These are phyloP conservation scores for Chrysoporthe austroafricana DNA, from an alignment of 2,329 filamentous ascomycete species.

Conservation along the genomic window DNA sequence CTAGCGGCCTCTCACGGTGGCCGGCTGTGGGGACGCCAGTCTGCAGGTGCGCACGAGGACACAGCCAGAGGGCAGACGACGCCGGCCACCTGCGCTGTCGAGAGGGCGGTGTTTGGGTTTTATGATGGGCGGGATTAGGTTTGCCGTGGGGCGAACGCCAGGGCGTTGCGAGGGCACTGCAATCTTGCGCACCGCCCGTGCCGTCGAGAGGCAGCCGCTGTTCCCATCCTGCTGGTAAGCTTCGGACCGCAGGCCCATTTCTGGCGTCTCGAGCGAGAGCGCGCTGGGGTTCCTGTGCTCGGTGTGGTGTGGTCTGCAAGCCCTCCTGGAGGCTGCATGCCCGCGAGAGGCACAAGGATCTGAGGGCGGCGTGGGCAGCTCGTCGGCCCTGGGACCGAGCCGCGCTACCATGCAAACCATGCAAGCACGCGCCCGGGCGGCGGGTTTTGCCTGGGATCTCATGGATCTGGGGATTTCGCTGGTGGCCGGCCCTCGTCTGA, in stretches of 20 bases:
- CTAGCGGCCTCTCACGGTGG: background rate
- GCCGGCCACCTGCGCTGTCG: background rate
- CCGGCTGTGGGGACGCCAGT: background rate
- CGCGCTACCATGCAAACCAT: background rate
- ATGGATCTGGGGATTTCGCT: conserved; percentile 1
- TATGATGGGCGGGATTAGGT: background rate
- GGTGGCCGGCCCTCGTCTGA: background rate
- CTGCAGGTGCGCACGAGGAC: background rate
- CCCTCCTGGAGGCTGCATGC: conserved; percentile 9
- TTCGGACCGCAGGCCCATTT: conserved; percentile 2
- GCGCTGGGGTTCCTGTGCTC: background rate
- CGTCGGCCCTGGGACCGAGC: background rate
- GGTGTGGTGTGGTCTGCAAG: background rate
- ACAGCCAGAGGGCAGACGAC: background rate
- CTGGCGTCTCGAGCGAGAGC: background rate
- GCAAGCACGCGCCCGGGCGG: background rate
- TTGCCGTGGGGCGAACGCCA: conserved; percentile 1
- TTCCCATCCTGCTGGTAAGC: conserved; percentile 9
- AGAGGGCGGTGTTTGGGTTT: background rate
- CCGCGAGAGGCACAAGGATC: conserved; percentile 4
- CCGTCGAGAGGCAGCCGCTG: background rate
- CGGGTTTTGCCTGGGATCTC: background rate
- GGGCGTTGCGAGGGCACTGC: background rate
- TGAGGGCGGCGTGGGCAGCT: background rate
- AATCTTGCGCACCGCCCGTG: background rate